phyloP scores from a whole-genome alignment of 768 basidiomycete species.

The Podaxis pistillaris region DNA sequence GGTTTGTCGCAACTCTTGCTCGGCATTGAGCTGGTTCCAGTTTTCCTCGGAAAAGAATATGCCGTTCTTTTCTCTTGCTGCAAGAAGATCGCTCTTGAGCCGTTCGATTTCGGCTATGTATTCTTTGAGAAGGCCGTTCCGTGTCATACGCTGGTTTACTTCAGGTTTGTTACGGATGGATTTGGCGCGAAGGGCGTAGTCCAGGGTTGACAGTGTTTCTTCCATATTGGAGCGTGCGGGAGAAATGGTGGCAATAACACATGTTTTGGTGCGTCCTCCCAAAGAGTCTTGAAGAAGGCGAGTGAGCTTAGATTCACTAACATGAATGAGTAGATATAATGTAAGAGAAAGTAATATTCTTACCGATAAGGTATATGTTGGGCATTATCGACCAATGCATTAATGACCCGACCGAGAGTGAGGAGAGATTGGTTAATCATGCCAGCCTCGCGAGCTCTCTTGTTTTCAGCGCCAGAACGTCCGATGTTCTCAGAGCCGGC shows the following conservation, averaged over 20 bases:
- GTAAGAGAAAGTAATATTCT: conserved; percentile 17
- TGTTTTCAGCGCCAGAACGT: conserved; percentile 92
- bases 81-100: conserved; percentile 84
- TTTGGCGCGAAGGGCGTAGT: conserved; percentile 94
- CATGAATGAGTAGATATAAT: conserved; percentile 5
- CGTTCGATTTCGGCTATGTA: conserved; percentile 93
- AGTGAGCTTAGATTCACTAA: conserved; percentile 94
- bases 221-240: conserved; percentile 93
- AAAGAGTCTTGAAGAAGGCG: conserved; percentile 98
- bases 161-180: conserved; percentile 95
- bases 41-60: conserved; percentile 91
- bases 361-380: conserved; percentile 94
- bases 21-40: conserved; percentile 78
- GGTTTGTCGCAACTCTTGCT: conserved; percentile 74
- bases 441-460: conserved; percentile 92
- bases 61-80: conserved; percentile 94
- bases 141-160: conserved; percentile 91
- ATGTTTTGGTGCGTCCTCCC: conserved; percentile 95
- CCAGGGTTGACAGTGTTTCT: conserved; percentile 95
- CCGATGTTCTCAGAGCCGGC: conserved; percentile 99
- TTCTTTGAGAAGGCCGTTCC: conserved; percentile 89
- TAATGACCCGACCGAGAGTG: conserved; percentile 96
- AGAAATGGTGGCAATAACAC: conserved; percentile 95
- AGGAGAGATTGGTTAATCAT: conserved; percentile 98
- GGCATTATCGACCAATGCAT: conserved; percentile 89